Evolutionary conservation across 2,329 filamentous ascomycete species (phyloP).

Genomic region (Colletotrichum lentis): DNA sequence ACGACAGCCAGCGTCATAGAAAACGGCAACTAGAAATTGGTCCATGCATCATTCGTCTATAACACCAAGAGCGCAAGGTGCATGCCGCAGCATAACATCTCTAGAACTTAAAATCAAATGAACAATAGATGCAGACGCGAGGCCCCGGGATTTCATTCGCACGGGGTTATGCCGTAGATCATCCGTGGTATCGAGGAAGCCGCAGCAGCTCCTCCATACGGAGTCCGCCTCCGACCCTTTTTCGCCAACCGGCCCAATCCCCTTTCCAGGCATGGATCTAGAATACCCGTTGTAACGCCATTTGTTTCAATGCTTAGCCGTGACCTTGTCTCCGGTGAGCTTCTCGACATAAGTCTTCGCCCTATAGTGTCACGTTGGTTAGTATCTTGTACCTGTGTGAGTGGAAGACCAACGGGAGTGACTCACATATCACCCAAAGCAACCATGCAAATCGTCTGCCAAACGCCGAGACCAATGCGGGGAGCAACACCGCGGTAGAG

Average conservation of each 20-base stretch:
- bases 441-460: slow-evolving; percentile 99
- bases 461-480: slow-evolving; percentile 92
- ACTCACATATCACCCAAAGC: slow-evolving; percentile 96
- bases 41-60: slow-evolving; percentile 28
- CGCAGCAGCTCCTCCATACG: slow-evolving; percentile 18
- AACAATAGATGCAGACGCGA: slow-evolving; percentile 31
- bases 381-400: slow-evolving; percentile 37
- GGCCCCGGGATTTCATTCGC: slow-evolving; percentile 34
- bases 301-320: slow-evolving; percentile 71
- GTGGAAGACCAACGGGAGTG: slow-evolving; percentile 18
- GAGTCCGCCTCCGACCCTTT: slow-evolving; percentile 12
- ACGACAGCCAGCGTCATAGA: neutral
- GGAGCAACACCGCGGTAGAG: slow-evolving; percentile 95
- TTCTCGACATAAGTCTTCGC: slow-evolving; percentile 74
- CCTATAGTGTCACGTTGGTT: slow-evolving; percentile 51
- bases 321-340: slow-evolving; percentile 69
- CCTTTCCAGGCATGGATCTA: slow-evolving; percentile 34
- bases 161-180: slow-evolving; percentile 18
- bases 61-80: slow-evolving; percentile 16
- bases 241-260: slow-evolving; percentile 14
- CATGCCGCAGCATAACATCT: slow-evolving; percentile 15
- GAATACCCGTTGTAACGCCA: slow-evolving; percentile 46
- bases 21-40: neutral
- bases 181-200: slow-evolving; percentile 13
- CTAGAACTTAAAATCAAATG: slow-evolving; percentile 25